Conservation (phyloP, 1,139 yeast species). For the Saccharomycopsis hybrid region DNA sequence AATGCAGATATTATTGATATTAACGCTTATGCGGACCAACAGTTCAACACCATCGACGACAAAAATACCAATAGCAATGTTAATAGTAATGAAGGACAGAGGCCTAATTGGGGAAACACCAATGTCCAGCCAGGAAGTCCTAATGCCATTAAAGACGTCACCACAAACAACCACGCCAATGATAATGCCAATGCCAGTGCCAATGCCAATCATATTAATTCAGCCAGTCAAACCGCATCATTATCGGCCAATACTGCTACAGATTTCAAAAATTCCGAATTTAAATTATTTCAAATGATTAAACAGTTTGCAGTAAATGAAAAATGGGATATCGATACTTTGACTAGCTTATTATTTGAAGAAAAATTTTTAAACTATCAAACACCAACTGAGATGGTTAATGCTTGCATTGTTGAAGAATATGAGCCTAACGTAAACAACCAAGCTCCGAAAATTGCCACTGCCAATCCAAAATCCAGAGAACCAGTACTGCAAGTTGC, state of each 20-base stretch:
- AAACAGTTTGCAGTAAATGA: slow-evolving; percentile 40
- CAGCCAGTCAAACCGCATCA: slow-evolving; percentile 2
- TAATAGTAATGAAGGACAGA: background rate
- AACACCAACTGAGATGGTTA: slow-evolving; percentile 59
- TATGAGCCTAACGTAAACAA: slow-evolving; percentile 26
- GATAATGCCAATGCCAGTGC: background rate
- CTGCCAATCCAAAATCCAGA: background rate
- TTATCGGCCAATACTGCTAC: slow-evolving; percentile 18
- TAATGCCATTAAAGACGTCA: background rate
- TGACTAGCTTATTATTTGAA: slow-evolving; percentile 53
- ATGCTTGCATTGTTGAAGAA: slow-evolving; percentile 50
- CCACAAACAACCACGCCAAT: background rate
- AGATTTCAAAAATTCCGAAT: slow-evolving; percentile 28
- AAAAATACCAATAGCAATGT: background rate
- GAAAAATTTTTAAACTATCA: slow-evolving; percentile 50
- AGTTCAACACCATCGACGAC: slow-evolving; percentile 3
- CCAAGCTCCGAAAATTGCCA: background rate
- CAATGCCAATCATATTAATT: background rate
- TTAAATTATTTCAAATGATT: slow-evolving; percentile 39
- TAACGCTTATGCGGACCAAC: slow-evolving; percentile 12
- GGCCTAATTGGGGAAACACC: too few species aligned
- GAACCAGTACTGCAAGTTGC: too few species aligned
- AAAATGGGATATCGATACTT: slow-evolving; percentile 54
- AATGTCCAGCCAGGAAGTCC: background rate
- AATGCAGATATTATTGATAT: slow-evolving; percentile 19